phyloP scores from a whole-genome alignment of 2,329 filamentous ascomycete species.

The Diaporthe sp. region DNA sequence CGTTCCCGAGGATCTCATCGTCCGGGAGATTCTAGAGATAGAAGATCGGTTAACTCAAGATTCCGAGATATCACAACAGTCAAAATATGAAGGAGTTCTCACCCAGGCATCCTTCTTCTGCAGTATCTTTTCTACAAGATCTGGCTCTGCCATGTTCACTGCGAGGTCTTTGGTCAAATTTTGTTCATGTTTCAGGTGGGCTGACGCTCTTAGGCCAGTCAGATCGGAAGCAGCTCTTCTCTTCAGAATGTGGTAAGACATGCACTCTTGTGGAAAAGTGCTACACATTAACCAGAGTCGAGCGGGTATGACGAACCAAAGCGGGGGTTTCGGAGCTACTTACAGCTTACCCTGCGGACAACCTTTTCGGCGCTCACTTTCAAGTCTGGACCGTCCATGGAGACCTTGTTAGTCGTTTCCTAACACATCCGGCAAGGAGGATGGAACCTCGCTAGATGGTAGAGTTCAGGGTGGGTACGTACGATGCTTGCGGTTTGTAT shows the following conservation, averaged over 20 bases:
- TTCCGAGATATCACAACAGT: not conserved
- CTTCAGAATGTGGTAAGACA: not conserved
- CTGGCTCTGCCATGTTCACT: conserved; percentile 32
- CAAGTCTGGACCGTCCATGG: not conserved
- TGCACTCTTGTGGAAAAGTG: not conserved
- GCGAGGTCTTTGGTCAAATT: not conserved
- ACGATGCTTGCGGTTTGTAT: conserved; percentile 17
- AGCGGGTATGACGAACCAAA: not conserved
- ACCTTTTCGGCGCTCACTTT: conserved; percentile 22
- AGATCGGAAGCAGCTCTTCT: not conserved
- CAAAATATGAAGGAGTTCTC: not conserved
- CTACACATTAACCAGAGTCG: not conserved
- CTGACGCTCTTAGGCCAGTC: not conserved
- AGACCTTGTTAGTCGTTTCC: not conserved
- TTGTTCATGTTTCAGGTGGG: too few relatives aligned
- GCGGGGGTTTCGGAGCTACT: not conserved
- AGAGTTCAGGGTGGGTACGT: not conserved
- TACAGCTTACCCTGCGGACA: conserved; percentile 6
- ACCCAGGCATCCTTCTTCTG: conserved; percentile 42
- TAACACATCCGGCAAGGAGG: not conserved
- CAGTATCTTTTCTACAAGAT: conserved; percentile 48
- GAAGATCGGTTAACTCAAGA: not conserved
- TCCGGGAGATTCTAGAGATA: not conserved
- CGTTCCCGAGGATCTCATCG: conserved; percentile 17
- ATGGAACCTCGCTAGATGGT: not conserved